These are phyloP conservation scores for Ramalina peruviana DNA, from an alignment of 495 filamentous ascomycete species.

Conservation along the genomic window DNA sequence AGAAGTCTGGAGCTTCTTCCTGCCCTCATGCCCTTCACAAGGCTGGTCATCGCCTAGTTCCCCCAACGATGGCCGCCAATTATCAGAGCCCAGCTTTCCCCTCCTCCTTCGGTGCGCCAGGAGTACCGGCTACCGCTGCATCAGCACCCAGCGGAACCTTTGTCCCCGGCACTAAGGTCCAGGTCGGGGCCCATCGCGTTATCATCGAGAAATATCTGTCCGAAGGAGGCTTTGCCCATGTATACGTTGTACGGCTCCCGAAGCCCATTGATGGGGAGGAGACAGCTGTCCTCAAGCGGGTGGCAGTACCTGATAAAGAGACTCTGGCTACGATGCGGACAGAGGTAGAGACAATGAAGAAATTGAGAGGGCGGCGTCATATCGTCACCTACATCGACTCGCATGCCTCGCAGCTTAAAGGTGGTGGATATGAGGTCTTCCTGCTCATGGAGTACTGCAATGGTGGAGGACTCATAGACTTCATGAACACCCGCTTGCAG, in stretches of 20 bases:
- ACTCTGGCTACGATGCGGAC: slow-evolving; percentile 89
- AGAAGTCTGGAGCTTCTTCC: neutral
- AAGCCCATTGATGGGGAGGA: slow-evolving; percentile 67
- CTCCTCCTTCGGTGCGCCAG: slow-evolving; percentile 9
- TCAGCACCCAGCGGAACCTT: slow-evolving; percentile 77
- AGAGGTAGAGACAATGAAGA: slow-evolving; percentile 99
- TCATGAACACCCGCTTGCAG: slow-evolving; percentile 97
- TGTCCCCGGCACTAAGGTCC: slow-evolving; percentile 83
- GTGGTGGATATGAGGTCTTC: slow-evolving; percentile 94
- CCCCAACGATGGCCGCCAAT: slow-evolving; percentile 11
- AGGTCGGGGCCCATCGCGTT: slow-evolving; percentile 82
- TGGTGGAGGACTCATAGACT: slow-evolving; percentile 89
- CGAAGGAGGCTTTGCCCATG: slow-evolving; percentile 96
- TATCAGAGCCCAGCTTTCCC: slow-evolving; percentile 12
- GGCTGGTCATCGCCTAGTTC: neutral
- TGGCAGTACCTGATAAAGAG: slow-evolving; percentile 94
- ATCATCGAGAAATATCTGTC: slow-evolving; percentile 97
- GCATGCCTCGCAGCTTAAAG: slow-evolving; percentile 84
- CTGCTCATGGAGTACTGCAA: slow-evolving; percentile 86
- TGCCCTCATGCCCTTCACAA: neutral
- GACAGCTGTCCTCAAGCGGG: slow-evolving; percentile 81
- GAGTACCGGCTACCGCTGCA: slow-evolving; percentile 23
- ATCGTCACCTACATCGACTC: slow-evolving; percentile 98
- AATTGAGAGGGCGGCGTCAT: slow-evolving; percentile 84
- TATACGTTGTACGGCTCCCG: slow-evolving; percentile 84